These are phyloP conservation scores for Candida sanyaensis DNA, from an alignment of 1,139 yeast species.

Conservation along the genomic window DNA sequence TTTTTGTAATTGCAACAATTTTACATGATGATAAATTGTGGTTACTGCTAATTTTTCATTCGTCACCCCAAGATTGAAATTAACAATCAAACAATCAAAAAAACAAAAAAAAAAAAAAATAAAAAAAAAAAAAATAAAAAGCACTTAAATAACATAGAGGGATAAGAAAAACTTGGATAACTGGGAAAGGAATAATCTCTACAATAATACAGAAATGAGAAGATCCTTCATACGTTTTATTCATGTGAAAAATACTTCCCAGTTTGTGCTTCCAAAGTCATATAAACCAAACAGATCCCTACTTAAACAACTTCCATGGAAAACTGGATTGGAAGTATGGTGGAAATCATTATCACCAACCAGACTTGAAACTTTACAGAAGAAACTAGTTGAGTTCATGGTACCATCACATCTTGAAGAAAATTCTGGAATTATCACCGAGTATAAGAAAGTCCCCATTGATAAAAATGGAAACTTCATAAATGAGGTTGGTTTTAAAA, in stretches of 20 bases:
- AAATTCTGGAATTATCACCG: conserved; percentile 24
- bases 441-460: conserved; percentile 23
- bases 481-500: conserved; percentile 39
- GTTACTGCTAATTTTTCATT: no score
- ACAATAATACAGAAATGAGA: no score
- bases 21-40: no score
- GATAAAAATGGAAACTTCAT: conserved; percentile 31
- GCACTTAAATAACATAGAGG: no score
- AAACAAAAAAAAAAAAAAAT: no score
- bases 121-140: no score
- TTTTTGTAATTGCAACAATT: no score
- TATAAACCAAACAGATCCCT: conserved; percentile 17
- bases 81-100: no score
- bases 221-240: conserved; percentile 7
- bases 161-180: no score
- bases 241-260: conserved; percentile 8
- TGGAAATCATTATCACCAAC: conserved; percentile 28
- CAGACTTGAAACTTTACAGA: conserved; percentile 33
- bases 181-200: no score
- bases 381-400: conserved; percentile 39
- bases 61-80: no score
- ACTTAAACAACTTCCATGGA: conserved; percentile 19
- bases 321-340: conserved; percentile 27
- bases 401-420: conserved; percentile 22
- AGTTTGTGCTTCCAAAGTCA: conserved; percentile 15